These are phyloP conservation scores for Dioscorea cayenensis DNA, from an alignment of 116 monocot genomes.

Conservation along the genomic window DNA sequence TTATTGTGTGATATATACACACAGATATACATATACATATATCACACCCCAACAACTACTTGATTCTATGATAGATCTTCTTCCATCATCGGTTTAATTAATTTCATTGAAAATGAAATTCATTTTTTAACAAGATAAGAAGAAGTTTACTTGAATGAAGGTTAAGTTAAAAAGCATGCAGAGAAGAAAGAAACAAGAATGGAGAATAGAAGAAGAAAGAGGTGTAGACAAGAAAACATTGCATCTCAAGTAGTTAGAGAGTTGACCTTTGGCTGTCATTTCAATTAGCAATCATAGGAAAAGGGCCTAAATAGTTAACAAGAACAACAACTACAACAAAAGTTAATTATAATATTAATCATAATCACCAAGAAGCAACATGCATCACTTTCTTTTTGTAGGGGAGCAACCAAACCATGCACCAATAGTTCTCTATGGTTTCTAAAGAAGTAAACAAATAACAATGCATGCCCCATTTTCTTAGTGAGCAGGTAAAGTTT, in stretches of 20 bases:
- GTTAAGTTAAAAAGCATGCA: background rate
- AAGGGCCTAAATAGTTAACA: background rate
- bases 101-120: background rate
- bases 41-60: background rate
- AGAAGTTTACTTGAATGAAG: background rate
- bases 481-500: constrained; percentile 4
- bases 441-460: background rate
- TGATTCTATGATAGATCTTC: background rate
- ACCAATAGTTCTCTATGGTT: background rate
- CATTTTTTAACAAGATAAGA: background rate
- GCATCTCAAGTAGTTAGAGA: background rate
- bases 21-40: background rate
- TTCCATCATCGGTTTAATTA: background rate
- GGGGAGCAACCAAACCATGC: constrained; percentile 1
- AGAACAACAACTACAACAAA: background rate
- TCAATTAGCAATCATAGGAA: constrained; percentile 7
- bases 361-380: constrained; percentile 2
- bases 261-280: constrained; percentile 5
- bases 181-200: background rate
- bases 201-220: too few species aligned
- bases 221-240: background rate
- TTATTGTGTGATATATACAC: background rate
- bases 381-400: constrained; percentile 1
- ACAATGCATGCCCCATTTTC: background rate
- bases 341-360: background rate